Conservation (phyloP, 441 rosid genomes). For the Gossypium davidsonii region DNA sequence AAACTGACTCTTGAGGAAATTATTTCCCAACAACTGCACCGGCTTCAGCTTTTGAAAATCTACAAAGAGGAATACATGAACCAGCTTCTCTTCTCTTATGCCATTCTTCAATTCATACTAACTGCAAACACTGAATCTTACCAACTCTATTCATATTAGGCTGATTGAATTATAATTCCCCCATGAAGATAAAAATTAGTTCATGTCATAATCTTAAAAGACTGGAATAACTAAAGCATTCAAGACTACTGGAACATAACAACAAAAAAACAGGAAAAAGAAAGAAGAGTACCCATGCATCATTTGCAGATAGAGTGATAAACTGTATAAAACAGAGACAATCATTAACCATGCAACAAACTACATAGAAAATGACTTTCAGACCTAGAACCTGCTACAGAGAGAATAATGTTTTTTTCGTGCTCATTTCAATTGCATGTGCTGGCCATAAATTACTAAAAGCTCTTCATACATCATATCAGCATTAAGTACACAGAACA, state of each 20-base stretch:
- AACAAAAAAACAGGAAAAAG: not conserved
- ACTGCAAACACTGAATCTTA: not conserved
- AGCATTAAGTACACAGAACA: not conserved
- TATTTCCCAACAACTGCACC: conserved; percentile 4
- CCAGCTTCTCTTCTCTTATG: not conserved
- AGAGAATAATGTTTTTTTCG: not conserved
- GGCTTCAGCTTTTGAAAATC: not conserved
- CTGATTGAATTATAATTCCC: not conserved
- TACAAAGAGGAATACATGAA: not conserved
- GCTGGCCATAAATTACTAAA: not conserved
- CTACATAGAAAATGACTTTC: not conserved
- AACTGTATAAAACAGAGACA: not conserved
- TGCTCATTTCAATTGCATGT: not conserved
- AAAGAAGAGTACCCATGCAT: not conserved
- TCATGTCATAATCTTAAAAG: not conserved
- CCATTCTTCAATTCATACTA: not conserved
- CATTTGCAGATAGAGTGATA: not conserved
- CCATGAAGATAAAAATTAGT: not conserved
- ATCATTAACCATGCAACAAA: not conserved
- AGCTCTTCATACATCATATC: not conserved
- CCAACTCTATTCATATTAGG: not conserved
- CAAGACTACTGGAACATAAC: not conserved
- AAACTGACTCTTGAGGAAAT: not conserved
- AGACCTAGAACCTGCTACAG: not conserved
- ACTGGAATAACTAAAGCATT: conserved; percentile 5